A percentile compares a stretch with the other conserved stretches of the same genome.
Conservation (phyloP, 805 yeast species). For the Nakazawaea anatomiae region DNA sequence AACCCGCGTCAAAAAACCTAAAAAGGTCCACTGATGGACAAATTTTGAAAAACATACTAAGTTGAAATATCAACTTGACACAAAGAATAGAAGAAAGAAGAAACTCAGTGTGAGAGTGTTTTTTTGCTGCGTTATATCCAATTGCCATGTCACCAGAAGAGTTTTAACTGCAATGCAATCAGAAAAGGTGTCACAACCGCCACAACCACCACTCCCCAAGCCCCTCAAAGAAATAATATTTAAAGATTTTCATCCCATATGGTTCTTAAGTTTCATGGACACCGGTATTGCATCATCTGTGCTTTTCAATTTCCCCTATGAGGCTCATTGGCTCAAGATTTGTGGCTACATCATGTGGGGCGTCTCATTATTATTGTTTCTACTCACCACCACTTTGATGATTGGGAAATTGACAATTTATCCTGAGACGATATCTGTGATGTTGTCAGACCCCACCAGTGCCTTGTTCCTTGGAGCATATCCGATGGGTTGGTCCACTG, state of each 20-base stretch:
- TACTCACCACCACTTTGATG: slow-evolving; percentile 36
- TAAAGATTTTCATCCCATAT: slow-evolving; percentile 39
- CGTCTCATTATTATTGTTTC: slow-evolving; percentile 42
- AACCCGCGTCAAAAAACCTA: too few relatives aligned
- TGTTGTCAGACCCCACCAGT: slow-evolving; percentile 35
- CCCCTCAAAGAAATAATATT: slow-evolving; percentile 10
- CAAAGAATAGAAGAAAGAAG: too few relatives aligned
- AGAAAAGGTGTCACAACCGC: neutral
- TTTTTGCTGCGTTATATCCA: too few relatives aligned
- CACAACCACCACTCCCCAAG: neutral
- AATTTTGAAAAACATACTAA: too few relatives aligned
- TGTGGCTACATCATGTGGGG: slow-evolving; percentile 62
- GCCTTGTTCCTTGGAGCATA: slow-evolving; percentile 71
- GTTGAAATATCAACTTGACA: too few relatives aligned
- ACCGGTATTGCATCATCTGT: slow-evolving; percentile 66
- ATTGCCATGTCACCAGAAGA: too few relatives aligned
- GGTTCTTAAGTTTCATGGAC: slow-evolving; percentile 81
- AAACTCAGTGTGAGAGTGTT: too few relatives aligned
- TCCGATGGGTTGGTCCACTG: slow-evolving; percentile 73
- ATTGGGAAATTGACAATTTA: slow-evolving; percentile 32
- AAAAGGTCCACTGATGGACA: too few relatives aligned
- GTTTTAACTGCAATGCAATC: too few relatives aligned
- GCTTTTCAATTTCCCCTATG: slow-evolving; percentile 61
- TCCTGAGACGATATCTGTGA: slow-evolving; percentile 14
- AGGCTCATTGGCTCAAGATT: slow-evolving; percentile 48